Evolutionary conservation across 306 rosid genomes (phyloP).

Genomic region (Potentilla sterilis): DNA sequence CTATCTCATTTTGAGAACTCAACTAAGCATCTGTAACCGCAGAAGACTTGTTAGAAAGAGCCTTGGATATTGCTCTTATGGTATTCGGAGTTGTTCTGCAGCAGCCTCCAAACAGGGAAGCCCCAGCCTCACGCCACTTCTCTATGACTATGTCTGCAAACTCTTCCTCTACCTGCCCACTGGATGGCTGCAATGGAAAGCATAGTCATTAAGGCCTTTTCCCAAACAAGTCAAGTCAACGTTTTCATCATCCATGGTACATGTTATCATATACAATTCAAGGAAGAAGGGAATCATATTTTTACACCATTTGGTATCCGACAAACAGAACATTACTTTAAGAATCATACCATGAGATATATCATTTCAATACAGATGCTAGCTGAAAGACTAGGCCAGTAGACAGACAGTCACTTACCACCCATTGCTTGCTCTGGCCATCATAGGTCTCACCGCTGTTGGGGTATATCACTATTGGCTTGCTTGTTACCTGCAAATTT

Average conservation of each 20-base stretch:
- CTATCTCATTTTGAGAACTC: neutral
- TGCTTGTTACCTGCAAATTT: constrained; percentile 57
- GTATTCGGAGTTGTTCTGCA: constrained; percentile 89
- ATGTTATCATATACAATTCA: neutral
- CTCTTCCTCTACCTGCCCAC: constrained; percentile 51
- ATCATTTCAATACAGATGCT: no score
- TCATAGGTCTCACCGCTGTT: constrained; percentile 70
- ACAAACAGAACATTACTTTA: neutral
- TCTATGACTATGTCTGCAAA: constrained; percentile 56
- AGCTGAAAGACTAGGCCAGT: no score
- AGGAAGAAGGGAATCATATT: neutral
- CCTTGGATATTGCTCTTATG: constrained; percentile 60
- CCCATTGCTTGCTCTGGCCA: constrained; percentile 60
- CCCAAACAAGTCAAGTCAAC: no score
- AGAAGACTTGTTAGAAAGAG: constrained; percentile 35
- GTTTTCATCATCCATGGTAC: no score
- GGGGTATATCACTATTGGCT: constrained; percentile 74
- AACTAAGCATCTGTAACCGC: neutral
- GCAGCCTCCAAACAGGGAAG: constrained; percentile 86
- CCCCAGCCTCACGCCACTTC: constrained; percentile 84
- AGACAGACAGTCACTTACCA: constrained; percentile 19
- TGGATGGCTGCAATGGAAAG: constrained; percentile 46
- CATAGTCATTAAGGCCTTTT: no score
- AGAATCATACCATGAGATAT: no score
- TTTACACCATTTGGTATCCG: neutral